phyloP scores from a whole-genome alignment of 768 basidiomycete genomes.

The Suillus plorans region DNA sequence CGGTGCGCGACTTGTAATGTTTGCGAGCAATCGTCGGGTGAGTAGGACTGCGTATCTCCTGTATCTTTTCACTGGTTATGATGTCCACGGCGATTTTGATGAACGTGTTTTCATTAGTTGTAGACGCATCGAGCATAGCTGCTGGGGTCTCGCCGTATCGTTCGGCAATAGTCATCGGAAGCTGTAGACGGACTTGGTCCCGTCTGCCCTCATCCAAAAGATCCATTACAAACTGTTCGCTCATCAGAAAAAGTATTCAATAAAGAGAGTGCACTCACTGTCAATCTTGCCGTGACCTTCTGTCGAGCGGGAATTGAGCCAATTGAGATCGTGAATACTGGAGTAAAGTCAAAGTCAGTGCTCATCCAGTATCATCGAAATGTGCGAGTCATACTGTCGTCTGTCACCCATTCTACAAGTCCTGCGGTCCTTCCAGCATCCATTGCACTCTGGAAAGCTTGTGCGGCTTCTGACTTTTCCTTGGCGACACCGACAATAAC shows the following conservation, averaged over 20 bases:
- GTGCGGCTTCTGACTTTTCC: constrained; percentile 44
- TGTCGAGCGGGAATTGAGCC: constrained; percentile 48
- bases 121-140: constrained; percentile 32
- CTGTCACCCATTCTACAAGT: constrained; percentile 48
- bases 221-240: constrained; percentile 48
- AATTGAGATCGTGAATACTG: constrained; percentile 60
- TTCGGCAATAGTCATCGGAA: constrained; percentile 49
- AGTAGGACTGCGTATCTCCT: constrained; percentile 41
- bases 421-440: constrained; percentile 41
- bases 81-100: constrained; percentile 44
- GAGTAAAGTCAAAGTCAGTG: not conserved
- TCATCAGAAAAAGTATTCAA: not conserved
- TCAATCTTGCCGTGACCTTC: constrained; percentile 40
- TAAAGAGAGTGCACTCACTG: constrained; percentile 32
- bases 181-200: constrained; percentile 52
- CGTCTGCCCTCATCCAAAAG: constrained; percentile 48
- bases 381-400: constrained; percentile 43
- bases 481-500: constrained; percentile 46
- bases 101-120: constrained; percentile 32
- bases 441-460: constrained; percentile 41
- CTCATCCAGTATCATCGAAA: not conserved
- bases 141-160: constrained; percentile 52
- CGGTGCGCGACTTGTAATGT: constrained; percentile 35
- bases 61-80: constrained; percentile 48
- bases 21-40: constrained; percentile 36